Base-by-base conservation (phyloP, 352 stramenopile genomes). In the Phytophthora sp. region DNA sequence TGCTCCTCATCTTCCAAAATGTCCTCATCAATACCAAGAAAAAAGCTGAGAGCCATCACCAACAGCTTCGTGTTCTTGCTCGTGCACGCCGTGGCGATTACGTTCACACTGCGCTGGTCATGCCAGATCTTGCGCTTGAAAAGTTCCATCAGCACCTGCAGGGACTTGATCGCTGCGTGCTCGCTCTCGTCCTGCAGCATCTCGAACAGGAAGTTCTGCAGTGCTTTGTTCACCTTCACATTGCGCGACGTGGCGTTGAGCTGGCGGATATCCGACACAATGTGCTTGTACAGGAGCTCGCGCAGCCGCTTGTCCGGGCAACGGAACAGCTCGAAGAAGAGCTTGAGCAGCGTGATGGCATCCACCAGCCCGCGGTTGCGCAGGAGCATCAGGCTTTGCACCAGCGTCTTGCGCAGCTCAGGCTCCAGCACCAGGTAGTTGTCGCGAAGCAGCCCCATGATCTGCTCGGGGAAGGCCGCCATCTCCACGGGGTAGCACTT, bases 111-210 rank as follows among this genome's bases (percentile, higher is more conserved):
- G 32, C 95, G 87, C 58, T 95, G 92, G 74, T 99, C 97, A 45
- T 95, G 98, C 97, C 97, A 99, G 21, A 99, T 94, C 50, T 94
- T 93, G 62, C 84, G 83, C 63, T 98, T 95, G 74, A 99, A 99
- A 5, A 99, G 84, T 45, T 99, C 95, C 24, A 98, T 85, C 30
- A 98, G 78, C 48, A 98, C 91, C 69, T 97, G 91, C 38, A 98
- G 71, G 49, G 83, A 97, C 79, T 96, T 97, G 72, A 91, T 84
- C 26, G 83, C 91, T 10, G 80, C 91, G 50, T 84, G 65, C 34
- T 95, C 88, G 62, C 88, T 91, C 54, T 95, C 89, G 44, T 96
- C 91, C 48, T 94, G 80, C 1, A 99, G 84, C 76, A 99, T 96
- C 12, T 93, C 82, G 62, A 98, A 98, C 41, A 99, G 77, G 62